Conservation (phyloP, 2,329 filamentous ascomycete species). For the Diplodia sapinea region DNA sequence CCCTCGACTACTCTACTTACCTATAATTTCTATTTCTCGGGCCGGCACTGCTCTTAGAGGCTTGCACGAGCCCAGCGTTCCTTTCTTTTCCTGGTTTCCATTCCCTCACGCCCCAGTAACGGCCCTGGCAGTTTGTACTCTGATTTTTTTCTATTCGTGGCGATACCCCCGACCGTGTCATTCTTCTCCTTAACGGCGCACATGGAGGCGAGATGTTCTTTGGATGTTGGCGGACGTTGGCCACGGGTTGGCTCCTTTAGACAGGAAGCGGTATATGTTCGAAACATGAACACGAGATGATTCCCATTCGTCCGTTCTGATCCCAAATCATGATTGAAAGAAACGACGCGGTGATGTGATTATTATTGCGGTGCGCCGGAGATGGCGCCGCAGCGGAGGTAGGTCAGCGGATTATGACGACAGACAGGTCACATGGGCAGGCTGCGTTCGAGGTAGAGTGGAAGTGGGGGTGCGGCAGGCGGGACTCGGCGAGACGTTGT, state of each 20-base stretch:
- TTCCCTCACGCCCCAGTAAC: conserved; percentile 8
- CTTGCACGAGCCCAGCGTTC: conserved; percentile 6
- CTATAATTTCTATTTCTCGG: conserved; percentile 24
- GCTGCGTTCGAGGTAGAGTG: conserved; percentile 22
- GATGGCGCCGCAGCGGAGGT: background rate
- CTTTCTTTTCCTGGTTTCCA: background rate
- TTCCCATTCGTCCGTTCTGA: conserved; percentile 11
- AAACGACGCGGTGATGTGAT: conserved; percentile 23
- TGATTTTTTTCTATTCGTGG: conserved; percentile 16
- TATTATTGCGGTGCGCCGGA: background rate
- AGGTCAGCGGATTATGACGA: conserved; percentile 22
- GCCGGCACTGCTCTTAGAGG: conserved; percentile 9
- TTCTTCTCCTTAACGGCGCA: conserved; percentile 18
- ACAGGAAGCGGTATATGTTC: conserved; percentile 21
- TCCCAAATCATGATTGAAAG: conserved; percentile 11
- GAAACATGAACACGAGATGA: conserved; percentile 26
- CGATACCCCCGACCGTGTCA: conserved; percentile 28
- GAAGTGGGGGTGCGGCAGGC: background rate
- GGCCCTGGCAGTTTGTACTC: conserved; percentile 11
- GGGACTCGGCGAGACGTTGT: background rate
- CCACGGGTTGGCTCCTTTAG: conserved; percentile 1
- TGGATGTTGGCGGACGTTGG: conserved; percentile 13
- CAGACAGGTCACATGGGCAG: conserved; percentile 12
- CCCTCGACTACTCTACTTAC: conserved; percentile 9
- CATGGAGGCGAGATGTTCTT: conserved; percentile 19